Evolutionary conservation across 768 basidiomycete genomes (phyloP).

Genomic region (Favolaschia claudopus): DNA sequence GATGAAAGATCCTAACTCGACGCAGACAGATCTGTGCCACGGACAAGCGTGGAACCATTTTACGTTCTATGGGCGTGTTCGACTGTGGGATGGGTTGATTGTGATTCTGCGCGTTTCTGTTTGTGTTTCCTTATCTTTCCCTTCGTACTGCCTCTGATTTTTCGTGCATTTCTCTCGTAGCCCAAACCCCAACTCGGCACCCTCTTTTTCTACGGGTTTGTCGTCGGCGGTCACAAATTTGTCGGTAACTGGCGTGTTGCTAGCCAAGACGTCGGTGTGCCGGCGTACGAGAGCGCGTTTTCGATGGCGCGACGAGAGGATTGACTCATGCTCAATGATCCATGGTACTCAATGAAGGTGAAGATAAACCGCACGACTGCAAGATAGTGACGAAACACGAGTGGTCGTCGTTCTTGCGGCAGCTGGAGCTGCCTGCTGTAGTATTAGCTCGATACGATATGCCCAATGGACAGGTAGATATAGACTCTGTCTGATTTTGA

Average conservation of each 20-base stretch:
- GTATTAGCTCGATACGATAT: too few relatives aligned
- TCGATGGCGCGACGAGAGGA: slow-evolving; percentile 60
- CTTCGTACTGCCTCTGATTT: slow-evolving; percentile 4
- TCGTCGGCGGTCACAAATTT: slow-evolving; percentile 69
- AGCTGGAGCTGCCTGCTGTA: too few relatives aligned
- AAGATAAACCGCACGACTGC: too few relatives aligned
- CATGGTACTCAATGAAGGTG: too few relatives aligned
- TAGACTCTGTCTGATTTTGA: too few relatives aligned
- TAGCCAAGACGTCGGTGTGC: slow-evolving; percentile 49
- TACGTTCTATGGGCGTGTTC: slow-evolving; percentile 59
- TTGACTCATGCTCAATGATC: too few relatives aligned
- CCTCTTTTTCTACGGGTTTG: slow-evolving; percentile 73
- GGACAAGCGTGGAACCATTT: slow-evolving; percentile 57
- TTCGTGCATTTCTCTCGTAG: slow-evolving; percentile 12
- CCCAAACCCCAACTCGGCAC: slow-evolving; percentile 33
- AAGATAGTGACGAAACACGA: too few relatives aligned
- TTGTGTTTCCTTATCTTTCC: slow-evolving; percentile 26
- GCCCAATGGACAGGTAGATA: too few relatives aligned
- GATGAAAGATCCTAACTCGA: neutral
- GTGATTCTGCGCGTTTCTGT: slow-evolving; percentile 56
- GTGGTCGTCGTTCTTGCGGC: too few relatives aligned
- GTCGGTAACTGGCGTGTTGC: slow-evolving; percentile 78
- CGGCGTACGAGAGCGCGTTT: slow-evolving; percentile 71
- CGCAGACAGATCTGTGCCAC: slow-evolving; percentile 57
- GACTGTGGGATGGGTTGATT: slow-evolving; percentile 67